These are phyloP conservation scores for Wallacemonas sp. DNA, from an alignment of 208 protist species.

Conservation along the genomic window DNA sequence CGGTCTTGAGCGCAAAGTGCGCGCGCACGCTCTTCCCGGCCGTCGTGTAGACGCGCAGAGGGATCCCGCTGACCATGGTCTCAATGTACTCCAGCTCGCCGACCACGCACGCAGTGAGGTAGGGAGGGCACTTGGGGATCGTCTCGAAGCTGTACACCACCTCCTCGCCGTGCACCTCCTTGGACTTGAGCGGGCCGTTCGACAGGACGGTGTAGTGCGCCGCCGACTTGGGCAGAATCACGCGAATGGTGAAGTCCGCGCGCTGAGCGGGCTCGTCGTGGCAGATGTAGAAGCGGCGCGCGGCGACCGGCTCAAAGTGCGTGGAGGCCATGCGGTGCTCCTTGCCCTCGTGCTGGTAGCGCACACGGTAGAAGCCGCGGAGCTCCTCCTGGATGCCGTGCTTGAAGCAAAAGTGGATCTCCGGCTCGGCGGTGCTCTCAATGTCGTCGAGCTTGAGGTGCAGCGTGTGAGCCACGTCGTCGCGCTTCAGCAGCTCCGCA, in stretches of 20 bases:
- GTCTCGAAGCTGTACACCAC: conserved; percentile 81
- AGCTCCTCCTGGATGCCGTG: conserved; percentile 90
- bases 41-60: conserved; percentile 74
- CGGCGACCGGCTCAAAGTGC: conserved; percentile 97
- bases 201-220: conserved; percentile 82
- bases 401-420: conserved; percentile 72
- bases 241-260: conserved; percentile 93
- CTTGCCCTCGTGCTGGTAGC: conserved; percentile 64
- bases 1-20: conserved; percentile 83
- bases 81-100: conserved; percentile 90
- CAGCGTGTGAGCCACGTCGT: conserved; percentile 56
- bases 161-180: conserved; percentile 29
- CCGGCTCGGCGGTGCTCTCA: conserved; percentile 49
- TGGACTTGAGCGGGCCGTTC: conserved; percentile 60
- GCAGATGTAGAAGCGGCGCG: conserved; percentile 95
- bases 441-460: conserved; percentile 57
- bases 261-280: conserved; percentile 97
- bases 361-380: conserved; percentile 91
- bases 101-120: conserved; percentile 96
- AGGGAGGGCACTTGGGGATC: conserved; percentile 93
- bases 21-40: conserved; percentile 66
- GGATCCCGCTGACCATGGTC: conserved; percentile 58
- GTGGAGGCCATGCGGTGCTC: conserved; percentile 92
- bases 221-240: conserved; percentile 69
- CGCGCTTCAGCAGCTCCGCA: conserved; percentile 46